Conservation (phyloP, 148 eudicot genomes). For the Vaccinium macrocarpon region DNA sequence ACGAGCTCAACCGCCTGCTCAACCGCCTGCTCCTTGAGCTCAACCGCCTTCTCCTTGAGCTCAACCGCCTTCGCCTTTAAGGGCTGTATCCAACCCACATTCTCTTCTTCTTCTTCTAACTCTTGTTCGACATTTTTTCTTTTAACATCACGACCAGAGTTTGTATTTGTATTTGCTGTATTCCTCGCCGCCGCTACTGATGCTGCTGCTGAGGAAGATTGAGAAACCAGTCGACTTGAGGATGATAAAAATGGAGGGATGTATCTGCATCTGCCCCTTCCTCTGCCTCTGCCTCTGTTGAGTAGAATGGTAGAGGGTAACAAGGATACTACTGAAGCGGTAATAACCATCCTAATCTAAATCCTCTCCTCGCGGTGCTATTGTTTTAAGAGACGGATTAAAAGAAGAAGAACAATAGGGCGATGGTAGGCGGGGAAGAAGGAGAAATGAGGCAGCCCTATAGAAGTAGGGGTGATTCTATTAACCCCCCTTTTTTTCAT, state of each 20-base stretch:
- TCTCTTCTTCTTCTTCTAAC: slow-evolving; percentile 59
- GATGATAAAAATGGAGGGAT: neutral
- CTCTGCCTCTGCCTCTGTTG: neutral
- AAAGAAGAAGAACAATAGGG: neutral
- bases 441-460: no score
- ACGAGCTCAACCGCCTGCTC: no score
- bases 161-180: neutral
- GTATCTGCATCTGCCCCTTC: neutral
- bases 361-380: neutral
- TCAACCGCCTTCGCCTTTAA: slow-evolving; percentile 60
- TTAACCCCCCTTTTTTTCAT: no score
- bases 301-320: neutral
- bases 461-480: no score
- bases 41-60: no score
- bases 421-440: neutral
- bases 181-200: neutral
- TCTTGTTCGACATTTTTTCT: neutral
- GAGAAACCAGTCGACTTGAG: neutral
- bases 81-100: slow-evolving; percentile 64
- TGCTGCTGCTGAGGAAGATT: neutral
- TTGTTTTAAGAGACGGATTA: neutral
- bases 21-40: no score
- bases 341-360: neutral
- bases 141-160: neutral
- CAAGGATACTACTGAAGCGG: neutral